A percentile compares a stretch with the other conserved stretches of the same genome.
Conservation (phyloP, 257 asterid species). For the Penstemon barbatus region DNA sequence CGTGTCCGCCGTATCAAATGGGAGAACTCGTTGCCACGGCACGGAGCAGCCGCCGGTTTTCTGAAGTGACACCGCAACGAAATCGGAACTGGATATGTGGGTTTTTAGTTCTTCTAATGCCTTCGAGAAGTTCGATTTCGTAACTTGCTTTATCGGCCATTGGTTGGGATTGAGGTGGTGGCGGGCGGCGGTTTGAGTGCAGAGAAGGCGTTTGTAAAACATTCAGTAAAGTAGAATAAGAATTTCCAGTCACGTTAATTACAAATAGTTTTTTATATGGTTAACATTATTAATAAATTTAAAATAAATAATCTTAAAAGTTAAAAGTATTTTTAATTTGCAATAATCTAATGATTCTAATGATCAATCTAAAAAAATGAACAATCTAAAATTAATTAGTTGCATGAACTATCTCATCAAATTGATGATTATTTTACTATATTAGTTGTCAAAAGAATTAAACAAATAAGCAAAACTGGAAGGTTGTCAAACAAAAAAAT, state of each 20-base stretch:
- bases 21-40: constrained; percentile 72
- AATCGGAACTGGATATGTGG: constrained; percentile 53
- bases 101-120: constrained; percentile 46
- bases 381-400: too few species aligned
- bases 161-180: constrained; percentile 28
- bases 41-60: constrained; percentile 79
- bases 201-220: constrained; percentile 52
- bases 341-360: too few species aligned
- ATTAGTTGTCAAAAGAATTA: too few species aligned
- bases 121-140: constrained; percentile 60
- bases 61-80: constrained; percentile 60
- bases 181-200: constrained; percentile 48
- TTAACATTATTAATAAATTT: too few species aligned
- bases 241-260: background rate
- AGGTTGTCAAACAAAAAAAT: too few species aligned
- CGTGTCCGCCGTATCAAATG: constrained; percentile 69
- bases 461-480: too few species aligned
- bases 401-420: too few species aligned
- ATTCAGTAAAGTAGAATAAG: constrained; percentile 24
- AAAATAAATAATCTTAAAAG: too few species aligned
- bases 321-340: too few species aligned
- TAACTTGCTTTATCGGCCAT: constrained; percentile 72
- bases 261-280: too few species aligned
- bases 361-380: too few species aligned
- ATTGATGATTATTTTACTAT: too few species aligned